Evolutionary conservation across 148 eudicot genomes (phyloP).

Genomic region (Rhododendron kiyosumense): DNA sequence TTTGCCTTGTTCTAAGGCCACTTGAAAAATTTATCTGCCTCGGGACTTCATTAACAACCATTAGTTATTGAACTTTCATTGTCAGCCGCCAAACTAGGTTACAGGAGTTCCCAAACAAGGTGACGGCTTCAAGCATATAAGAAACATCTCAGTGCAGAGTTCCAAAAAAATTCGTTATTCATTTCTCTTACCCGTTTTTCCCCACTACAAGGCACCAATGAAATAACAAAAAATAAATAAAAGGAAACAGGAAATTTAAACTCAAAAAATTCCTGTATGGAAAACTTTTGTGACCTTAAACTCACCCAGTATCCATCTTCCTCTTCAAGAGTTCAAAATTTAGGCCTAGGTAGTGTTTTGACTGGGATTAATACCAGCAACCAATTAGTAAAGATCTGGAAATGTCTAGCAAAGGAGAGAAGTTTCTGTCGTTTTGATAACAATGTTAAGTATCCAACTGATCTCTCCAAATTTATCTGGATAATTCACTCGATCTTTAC

Average conservation of each 20-base stretch:
- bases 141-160: background rate
- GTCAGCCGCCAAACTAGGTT: background rate
- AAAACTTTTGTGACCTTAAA: background rate
- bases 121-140: background rate
- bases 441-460: background rate
- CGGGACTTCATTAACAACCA: background rate
- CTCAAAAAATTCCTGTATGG: background rate
- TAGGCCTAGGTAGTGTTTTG: background rate
- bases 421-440: background rate
- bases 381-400: background rate
- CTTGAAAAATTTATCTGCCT: background rate
- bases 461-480: background rate
- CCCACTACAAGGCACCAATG: background rate
- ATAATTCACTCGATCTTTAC: background rate
- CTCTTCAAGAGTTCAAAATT: background rate
- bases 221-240: background rate
- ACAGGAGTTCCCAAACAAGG: background rate
- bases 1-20: background rate
- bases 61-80: background rate
- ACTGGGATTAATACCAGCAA: background rate
- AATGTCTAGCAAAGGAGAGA: background rate
- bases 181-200: background rate
- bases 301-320: background rate
- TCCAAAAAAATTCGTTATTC: background rate
- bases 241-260: background rate